Percentiles rank a stretch among this genome's conserved stretches.
Conservation (phyloP, 352 stramenopile species). For the Pythium vanterpoolii region DNA sequence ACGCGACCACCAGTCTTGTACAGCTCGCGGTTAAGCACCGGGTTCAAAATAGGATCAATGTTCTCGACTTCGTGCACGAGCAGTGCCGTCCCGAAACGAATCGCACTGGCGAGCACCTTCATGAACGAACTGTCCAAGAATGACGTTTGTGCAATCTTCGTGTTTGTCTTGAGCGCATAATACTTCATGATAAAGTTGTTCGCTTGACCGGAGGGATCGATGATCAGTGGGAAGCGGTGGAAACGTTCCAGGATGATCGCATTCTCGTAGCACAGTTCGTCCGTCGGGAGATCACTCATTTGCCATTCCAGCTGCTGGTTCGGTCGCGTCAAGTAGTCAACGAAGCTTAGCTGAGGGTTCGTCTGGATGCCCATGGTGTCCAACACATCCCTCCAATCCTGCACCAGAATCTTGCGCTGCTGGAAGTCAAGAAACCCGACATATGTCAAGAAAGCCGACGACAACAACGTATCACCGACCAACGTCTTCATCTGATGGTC, state of each 20-base stretch:
- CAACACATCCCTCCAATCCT: slow-evolving; percentile 94
- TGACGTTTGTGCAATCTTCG: slow-evolving; percentile 97
- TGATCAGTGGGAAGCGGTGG: slow-evolving; percentile 97
- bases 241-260: slow-evolving; percentile 98
- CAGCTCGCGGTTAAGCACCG: slow-evolving; percentile 98
- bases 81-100: slow-evolving; percentile 98
- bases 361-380: slow-evolving; percentile 90
- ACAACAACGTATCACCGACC: slow-evolving; percentile 95
- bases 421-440: slow-evolving; percentile 98
- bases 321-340: slow-evolving; percentile 96
- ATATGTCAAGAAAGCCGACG: slow-evolving; percentile 98
- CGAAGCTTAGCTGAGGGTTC: slow-evolving; percentile 84
- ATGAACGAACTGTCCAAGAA: slow-evolving; percentile 99
- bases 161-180: slow-evolving; percentile 88
- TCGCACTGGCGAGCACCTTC: slow-evolving; percentile 99
- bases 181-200: slow-evolving; percentile 99
- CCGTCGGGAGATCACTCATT: slow-evolving; percentile 93
- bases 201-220: slow-evolving; percentile 98
- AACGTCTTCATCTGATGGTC: slow-evolving; percentile 96
- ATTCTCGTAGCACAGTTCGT: slow-evolving; percentile 99
- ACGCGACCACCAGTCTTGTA: slow-evolving; percentile 98
- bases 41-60: slow-evolving; percentile 99
- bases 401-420: slow-evolving; percentile 91
- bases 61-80: slow-evolving; percentile 99
- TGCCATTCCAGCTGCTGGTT: slow-evolving; percentile 95